phyloP scores from a whole-genome alignment of 2,329 filamentous ascomycete species.

The Exophiala lecanii-corni region DNA sequence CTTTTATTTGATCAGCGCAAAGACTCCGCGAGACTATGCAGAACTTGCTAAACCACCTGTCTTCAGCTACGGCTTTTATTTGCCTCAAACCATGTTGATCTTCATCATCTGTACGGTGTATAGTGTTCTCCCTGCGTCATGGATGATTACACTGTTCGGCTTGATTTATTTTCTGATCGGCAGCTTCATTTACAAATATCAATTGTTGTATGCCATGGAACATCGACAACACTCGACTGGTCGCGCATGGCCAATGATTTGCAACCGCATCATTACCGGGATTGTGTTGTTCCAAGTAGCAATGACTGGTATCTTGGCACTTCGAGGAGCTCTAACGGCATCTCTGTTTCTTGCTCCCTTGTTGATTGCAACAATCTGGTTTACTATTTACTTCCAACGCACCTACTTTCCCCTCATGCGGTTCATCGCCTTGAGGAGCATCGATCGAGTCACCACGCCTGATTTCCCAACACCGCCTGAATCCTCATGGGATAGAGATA shows the following conservation, averaged over 20 bases:
- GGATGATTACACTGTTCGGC: constrained; percentile 72
- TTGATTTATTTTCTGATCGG: constrained; percentile 75
- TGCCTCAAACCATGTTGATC: constrained; percentile 85
- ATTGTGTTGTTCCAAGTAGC: constrained; percentile 85
- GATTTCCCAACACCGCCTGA: constrained; percentile 26
- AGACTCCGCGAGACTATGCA: constrained; percentile 83
- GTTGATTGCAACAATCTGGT: constrained; percentile 78
- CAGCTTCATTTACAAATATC: constrained; percentile 92
- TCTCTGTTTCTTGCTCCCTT: constrained; percentile 72
- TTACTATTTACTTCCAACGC: constrained; percentile 72
- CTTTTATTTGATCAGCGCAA: constrained; percentile 69
- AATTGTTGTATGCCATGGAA: constrained; percentile 96
- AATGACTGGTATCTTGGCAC: constrained; percentile 79
- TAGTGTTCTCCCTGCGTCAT: constrained; percentile 76
- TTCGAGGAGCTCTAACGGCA: constrained; percentile 67
- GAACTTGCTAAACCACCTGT: constrained; percentile 75
- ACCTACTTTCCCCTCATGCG: constrained; percentile 85
- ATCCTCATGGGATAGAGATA: constrained; percentile 41
- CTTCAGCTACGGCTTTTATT: constrained; percentile 94
- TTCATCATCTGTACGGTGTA: constrained; percentile 96
- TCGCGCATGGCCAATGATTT: constrained; percentile 93
- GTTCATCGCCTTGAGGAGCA: constrained; percentile 86
- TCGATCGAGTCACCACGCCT: constrained; percentile 58
- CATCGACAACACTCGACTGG: constrained; percentile 92
- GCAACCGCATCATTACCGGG: constrained; percentile 81